Base-by-base conservation (phyloP, 352 stramenopile genomes). In the Pilasporangium apinafurcum region DNA sequence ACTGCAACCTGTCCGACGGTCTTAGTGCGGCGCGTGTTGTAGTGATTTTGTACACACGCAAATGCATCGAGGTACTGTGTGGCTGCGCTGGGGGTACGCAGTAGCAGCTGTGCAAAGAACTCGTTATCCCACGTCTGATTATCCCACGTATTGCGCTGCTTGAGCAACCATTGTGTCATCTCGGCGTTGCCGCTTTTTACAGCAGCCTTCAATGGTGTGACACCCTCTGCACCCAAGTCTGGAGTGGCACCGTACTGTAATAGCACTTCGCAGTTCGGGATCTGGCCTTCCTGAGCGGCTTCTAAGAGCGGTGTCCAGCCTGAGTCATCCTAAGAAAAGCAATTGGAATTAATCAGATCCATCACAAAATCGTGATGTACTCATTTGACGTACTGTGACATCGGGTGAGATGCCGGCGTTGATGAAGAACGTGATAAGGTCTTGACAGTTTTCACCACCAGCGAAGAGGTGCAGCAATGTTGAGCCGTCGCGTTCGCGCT, bases 221-320 rank as follows among this genome's bases (percentile, higher is more conserved):
- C n/a, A n/a, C n/a, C n/a, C 12, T 61, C 46, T 0, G 56, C 53
- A n/a, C n/a, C n/a, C 3, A 83, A 42, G 32, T 82, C 52, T 0
- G 67, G 65, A 4, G 47, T 73, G 7, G 67, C 69, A 13, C 65
- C 65, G 16, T 56, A 45, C 10, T 56, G 60, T 4, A 83, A 29
- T 17, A 83, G 48, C 20, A 68, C 60, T 36, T 68, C 51, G 26
- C 69, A 80, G n/a, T 67, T 68, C 18, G 33, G 42, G 41, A 79
- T 62, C 40, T 78, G 69, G 3, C 67, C 73, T 50, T 82, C 69
- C 34, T 86, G 69, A 4, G 68, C 65, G 6, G 69, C 73, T 34
- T 86, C 73, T 6, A 86, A 62, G 47, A 83, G 47, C 20, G 73
- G 69, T 30, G 67, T 83, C 73, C 73, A 83, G 17, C 69, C 72